A percentile compares a stretch with the other conserved stretches of the same genome.
Evolutionary conservation across 2,329 filamentous ascomycete species (phyloP).

Genomic region (Aspergillus unguis): DNA sequence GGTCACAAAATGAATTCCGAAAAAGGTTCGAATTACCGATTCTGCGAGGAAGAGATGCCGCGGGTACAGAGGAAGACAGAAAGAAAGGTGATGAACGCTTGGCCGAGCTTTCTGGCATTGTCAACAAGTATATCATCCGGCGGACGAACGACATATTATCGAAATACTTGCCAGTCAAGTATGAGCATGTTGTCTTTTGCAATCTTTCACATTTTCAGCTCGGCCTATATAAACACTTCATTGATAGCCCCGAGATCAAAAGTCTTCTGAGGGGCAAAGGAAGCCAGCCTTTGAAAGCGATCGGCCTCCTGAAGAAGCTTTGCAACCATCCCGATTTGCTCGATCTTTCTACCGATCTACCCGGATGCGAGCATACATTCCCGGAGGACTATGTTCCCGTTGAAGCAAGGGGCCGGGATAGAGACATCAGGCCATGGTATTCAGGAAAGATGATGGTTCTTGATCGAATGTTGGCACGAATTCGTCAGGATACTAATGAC

Average conservation of each 20-base stretch:
- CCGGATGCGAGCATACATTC: conserved; percentile 76
- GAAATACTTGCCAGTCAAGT: conserved; percentile 96
- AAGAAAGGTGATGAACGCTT: conserved; percentile 81
- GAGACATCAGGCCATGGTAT: conserved; percentile 92
- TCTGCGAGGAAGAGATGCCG: conserved; percentile 83
- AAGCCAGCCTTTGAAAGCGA: conserved; percentile 93
- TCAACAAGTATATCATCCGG: conserved; percentile 98
- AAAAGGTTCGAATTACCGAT: conserved; percentile 94
- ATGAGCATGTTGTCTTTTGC: conserved; percentile 98
- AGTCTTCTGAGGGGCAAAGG: conserved; percentile 88
- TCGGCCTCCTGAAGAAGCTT: conserved; percentile 94
- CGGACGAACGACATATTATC: conserved; percentile 96
- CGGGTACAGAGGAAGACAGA: conserved; percentile 77
- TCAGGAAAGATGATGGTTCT: conserved; percentile 98
- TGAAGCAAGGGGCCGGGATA: conserved; percentile 80
- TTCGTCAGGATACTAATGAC: conserved; percentile 93
- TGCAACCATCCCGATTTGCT: conserved; percentile 97
- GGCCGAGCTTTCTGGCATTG: conserved; percentile 72
- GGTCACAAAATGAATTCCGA: conserved; percentile 83
- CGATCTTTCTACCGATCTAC: conserved; percentile 75
- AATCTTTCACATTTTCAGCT: conserved; percentile 89
- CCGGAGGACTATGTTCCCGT: conserved; percentile 87
- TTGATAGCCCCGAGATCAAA: conserved; percentile 91
- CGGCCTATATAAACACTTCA: conserved; percentile 94
- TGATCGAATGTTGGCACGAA: conserved; percentile 95